phyloP scores from a whole-genome alignment of 1,284 basidiomycete species.

The Ganoderma boninense region DNA sequence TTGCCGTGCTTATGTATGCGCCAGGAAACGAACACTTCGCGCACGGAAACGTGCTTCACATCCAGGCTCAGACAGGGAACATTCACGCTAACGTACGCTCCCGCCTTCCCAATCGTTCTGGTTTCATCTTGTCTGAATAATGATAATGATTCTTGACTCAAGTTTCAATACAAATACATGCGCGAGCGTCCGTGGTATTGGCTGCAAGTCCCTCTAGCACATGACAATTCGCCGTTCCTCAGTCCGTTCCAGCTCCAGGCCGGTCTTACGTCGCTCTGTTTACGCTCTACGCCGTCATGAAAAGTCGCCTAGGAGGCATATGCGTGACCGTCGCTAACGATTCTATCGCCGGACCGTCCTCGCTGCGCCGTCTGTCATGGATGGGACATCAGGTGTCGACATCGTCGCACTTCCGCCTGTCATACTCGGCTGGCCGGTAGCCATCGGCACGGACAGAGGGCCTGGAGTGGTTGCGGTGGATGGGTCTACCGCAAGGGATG shows the following conservation, averaged over 20 bases:
- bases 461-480: no score
- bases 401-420: neutral
- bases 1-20: neutral
- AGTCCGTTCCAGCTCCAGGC: neutral
- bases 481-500: neutral
- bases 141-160: neutral
- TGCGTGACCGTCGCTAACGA: neutral
- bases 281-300: neutral
- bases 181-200: neutral
- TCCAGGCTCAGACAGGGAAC: neutral
- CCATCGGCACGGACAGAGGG: neutral
- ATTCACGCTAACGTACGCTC: neutral
- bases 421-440: no score
- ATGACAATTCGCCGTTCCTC: neutral
- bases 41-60: no score
- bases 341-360: neutral
- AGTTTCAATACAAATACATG: neutral
- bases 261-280: neutral
- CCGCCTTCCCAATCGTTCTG: neutral
- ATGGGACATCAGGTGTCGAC: neutral
- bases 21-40: neutral
- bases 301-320: neutral
- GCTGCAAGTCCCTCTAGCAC: neutral
- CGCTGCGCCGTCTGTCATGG: neutral
- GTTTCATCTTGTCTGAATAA: neutral